A percentile compares a stretch with the other conserved stretches of the same genome.
These are phyloP conservation scores for Gaertneriomyces sp. DNA, from an alignment of 192 early-diverging fungal genomes.

Conservation along the genomic window DNA sequence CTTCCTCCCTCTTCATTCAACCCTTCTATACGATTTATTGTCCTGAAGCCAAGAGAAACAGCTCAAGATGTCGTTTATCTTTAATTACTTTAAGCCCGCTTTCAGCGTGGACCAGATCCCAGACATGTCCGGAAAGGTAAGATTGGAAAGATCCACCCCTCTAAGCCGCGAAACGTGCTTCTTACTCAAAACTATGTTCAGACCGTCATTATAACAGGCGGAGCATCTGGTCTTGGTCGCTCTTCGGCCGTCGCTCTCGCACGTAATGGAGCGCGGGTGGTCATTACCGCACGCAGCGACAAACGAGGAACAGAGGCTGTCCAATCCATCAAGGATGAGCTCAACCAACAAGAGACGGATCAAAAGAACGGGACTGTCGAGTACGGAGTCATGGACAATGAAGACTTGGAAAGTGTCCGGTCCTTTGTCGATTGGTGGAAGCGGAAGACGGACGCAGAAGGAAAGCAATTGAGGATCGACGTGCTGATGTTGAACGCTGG, in stretches of 20 bases:
- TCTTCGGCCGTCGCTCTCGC: slow-evolving; percentile 16
- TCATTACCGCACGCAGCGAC: neutral
- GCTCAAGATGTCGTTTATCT: too few species aligned
- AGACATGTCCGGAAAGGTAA: neutral
- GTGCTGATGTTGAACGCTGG: slow-evolving; percentile 30
- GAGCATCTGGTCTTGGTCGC: slow-evolving; percentile 8
- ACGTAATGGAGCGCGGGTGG: slow-evolving; percentile 17
- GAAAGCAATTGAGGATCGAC: neutral
- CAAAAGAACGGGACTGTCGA: neutral
- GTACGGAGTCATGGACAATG: neutral
- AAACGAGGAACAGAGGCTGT: neutral
- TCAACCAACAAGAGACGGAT: neutral
- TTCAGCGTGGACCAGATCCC: neutral
- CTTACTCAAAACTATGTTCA: neutral
- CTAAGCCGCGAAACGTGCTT: too few species aligned
- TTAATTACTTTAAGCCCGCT: too few species aligned
- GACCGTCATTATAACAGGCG: slow-evolving; percentile 3
- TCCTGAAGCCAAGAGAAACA: too few species aligned
- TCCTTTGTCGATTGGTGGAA: neutral
- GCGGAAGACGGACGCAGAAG: too few species aligned
- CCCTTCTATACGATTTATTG: too few species aligned
- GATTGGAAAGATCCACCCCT: too few species aligned
- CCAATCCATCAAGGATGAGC: neutral
- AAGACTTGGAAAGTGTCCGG: neutral
- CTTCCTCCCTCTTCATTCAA: too few species aligned